Conservation (phyloP, 345 rosid genomes). For the Gynandropsis gynandra region DNA sequence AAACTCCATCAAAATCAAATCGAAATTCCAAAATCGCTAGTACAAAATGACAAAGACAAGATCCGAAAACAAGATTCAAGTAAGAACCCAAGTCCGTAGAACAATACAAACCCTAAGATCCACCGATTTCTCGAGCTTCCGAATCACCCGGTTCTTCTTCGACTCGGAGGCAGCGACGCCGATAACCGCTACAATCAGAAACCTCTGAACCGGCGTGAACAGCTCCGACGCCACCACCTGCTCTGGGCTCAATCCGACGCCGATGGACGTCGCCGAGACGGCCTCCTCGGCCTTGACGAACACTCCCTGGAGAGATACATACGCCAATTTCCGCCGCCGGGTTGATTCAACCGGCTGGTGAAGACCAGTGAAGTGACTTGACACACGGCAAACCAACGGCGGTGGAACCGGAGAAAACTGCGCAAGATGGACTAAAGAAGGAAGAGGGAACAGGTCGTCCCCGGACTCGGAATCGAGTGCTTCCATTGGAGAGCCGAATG, state of each 20-base stretch:
- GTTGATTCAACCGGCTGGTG: constrained; percentile 36
- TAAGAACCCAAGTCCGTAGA: too few relatives aligned
- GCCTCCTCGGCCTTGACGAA: constrained; percentile 60
- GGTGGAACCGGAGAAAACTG: constrained; percentile 31
- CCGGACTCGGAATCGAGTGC: constrained; percentile 21
- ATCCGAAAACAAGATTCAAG: background rate
- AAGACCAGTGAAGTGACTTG: constrained; percentile 39
- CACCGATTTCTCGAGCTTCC: constrained; percentile 58
- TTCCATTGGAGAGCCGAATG: constrained; percentile 31
- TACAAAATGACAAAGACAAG: too few relatives aligned
- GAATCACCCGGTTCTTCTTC: constrained; percentile 53
- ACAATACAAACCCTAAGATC: constrained; percentile 57
- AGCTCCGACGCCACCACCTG: constrained; percentile 72
- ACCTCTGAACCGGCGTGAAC: constrained; percentile 63
- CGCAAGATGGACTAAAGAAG: constrained; percentile 41
- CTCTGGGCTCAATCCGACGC: constrained; percentile 40
- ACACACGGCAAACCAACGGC: constrained; percentile 49
- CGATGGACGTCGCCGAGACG: constrained; percentile 47
- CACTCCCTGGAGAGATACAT: constrained; percentile 69
- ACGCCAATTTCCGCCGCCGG: constrained; percentile 32
- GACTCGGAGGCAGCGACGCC: constrained; percentile 71
- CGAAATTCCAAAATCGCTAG: background rate
- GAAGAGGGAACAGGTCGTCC: background rate
- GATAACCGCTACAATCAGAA: constrained; percentile 69
- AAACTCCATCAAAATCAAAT: background rate